Conservation (phyloP, 352 stramenopile genomes). For the Blastocystis sp. region DNA sequence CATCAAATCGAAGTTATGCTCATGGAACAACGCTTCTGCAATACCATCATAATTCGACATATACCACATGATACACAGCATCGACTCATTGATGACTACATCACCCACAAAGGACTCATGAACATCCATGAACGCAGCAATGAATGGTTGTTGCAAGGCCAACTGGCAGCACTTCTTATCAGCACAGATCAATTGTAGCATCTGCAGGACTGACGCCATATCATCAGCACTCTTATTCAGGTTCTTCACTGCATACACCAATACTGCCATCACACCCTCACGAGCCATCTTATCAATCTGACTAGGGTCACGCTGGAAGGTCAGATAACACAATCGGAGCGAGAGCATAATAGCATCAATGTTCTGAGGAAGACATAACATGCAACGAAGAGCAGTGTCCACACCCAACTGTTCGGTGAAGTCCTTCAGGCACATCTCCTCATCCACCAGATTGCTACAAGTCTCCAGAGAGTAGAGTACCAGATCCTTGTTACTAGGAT, state of each 20-base stretch:
- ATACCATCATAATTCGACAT: constrained; percentile 59
- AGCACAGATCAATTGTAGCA: constrained; percentile 45
- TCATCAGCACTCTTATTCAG: constrained; percentile 22
- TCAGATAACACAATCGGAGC: constrained; percentile 59
- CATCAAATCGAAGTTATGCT: constrained; percentile 42
- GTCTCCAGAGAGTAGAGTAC: constrained; percentile 57
- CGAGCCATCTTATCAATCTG: constrained; percentile 59
- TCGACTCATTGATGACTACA: constrained; percentile 51
- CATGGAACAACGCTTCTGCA: constrained; percentile 7
- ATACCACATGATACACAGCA: constrained; percentile 60
- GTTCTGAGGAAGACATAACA: constrained; percentile 53
- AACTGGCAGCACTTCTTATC: constrained; percentile 57
- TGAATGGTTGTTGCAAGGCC: constrained; percentile 45
- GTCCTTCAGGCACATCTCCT: background rate
- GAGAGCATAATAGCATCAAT: constrained; percentile 46
- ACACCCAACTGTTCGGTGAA: constrained; percentile 41
- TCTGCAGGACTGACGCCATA: constrained; percentile 61
- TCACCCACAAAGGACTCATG: constrained; percentile 31
- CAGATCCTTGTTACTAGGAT: constrained; percentile 54
- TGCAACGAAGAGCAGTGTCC: constrained; percentile 34
- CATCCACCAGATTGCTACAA: constrained; percentile 31
- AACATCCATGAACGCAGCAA: constrained; percentile 28
- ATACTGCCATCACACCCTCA: constrained; percentile 7
- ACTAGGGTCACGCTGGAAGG: constrained; percentile 25
- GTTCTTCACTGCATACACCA: constrained; percentile 44